These are phyloP conservation scores for Agrocybe praecox DNA, from an alignment of 768 basidiomycete species.

Conservation along the genomic window DNA sequence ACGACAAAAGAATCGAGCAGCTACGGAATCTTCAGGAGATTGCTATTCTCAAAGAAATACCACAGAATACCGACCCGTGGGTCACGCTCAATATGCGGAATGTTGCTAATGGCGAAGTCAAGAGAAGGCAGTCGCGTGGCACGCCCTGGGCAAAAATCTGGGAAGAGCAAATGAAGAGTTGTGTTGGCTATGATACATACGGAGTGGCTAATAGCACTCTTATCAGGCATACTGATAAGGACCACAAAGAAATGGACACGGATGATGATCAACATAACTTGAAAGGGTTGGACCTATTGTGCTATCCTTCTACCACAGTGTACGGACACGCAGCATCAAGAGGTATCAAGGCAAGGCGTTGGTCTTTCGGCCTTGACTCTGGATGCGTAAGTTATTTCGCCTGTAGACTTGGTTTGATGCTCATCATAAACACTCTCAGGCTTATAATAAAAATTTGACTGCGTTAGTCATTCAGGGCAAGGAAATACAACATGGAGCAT, in stretches of 20 bases:
- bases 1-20: constrained; percentile 14
- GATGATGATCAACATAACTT: constrained; percentile 6
- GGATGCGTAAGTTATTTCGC: constrained; percentile 71
- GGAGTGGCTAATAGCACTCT: not conserved
- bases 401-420: not conserved
- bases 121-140: constrained; percentile 51
- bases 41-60: constrained; percentile 64
- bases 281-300: constrained; percentile 44
- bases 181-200: constrained; percentile 43
- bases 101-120: constrained; percentile 45
- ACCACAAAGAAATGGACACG: constrained; percentile 3
- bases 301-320: constrained; percentile 75
- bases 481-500: constrained; percentile 16
- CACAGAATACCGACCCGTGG: constrained; percentile 82
- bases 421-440: constrained; percentile 26
- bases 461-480: constrained; percentile 60
- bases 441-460: constrained; percentile 63
- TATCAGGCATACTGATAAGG: constrained; percentile 3
- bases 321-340: constrained; percentile 87
- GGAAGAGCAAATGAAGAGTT: constrained; percentile 64
- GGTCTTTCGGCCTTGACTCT: constrained; percentile 84
- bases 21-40: constrained; percentile 68
- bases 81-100: constrained; percentile 74
- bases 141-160: constrained; percentile 78
- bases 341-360: constrained; percentile 81